Base-by-base conservation (phyloP, 1,284 basidiomycete genomes). In the Leccinum fuscescens region DNA sequence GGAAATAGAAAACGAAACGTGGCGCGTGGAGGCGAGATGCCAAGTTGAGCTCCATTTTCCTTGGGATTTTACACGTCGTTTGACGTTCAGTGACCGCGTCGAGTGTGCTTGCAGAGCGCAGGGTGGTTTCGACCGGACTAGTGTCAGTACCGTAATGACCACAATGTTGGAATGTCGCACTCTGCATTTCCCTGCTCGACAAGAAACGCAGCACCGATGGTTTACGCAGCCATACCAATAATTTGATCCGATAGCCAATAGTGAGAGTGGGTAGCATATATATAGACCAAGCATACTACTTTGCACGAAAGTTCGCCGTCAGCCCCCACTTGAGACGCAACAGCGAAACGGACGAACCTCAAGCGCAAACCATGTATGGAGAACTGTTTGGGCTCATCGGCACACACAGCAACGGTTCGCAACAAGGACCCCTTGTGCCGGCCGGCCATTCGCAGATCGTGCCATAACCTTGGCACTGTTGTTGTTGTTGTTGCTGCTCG, bases 391-490 rank as follows among this genome's bases (percentile, higher is more conserved):
- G 3, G 49, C 55, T 50, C 24, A 64, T 29, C 2, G 64, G 62
- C 1, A 66, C 52, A 29, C 66, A 68, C 15, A 66, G 4, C 3
- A 58, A 8, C 4, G 64, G 66, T 33, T 60, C 4, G 9, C 63
- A 69, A n/a, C 67, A 69, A 4, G 56, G 65, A 0, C 65, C 65
- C n/a, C 60, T 69, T 27, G 65, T 56, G 11, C 67, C 66, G 29
- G 54, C 42, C 4, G 60, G 59, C 67, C 60, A 66, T 51, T 69
- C 63, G 9, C 67, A 67, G 4, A 63, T 29, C 2, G 57, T 27
- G 6, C 66, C 65, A 33, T 35, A 20, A 0, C 9, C 1, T 27
- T 56, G 39, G 15, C 59, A 67, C 53, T 52, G 42, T 3, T 48
- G 24, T 6, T 52, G 42, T 5, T 48, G 20, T n/a, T n/a, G 24